A percentile compares a stretch with the other conserved stretches of the same genome.
Conservation (phyloP, 352 stramenopile species). For the Pythium volutum region DNA sequence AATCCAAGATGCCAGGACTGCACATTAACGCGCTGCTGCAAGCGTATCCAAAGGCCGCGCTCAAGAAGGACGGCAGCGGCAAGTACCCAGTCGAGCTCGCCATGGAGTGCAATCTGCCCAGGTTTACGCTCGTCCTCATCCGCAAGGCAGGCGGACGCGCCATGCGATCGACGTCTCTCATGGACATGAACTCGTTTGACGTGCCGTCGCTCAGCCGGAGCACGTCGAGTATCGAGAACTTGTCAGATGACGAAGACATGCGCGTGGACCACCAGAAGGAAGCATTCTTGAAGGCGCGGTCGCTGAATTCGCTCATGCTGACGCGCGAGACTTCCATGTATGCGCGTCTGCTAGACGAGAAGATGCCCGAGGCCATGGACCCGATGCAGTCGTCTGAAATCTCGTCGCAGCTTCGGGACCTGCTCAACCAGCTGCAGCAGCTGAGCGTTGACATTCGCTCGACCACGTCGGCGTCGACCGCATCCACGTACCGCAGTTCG, state of each 20-base stretch:
- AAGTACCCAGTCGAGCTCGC: conserved; percentile 65
- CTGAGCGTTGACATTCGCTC: conserved; percentile 67
- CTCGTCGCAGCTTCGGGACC: conserved; percentile 62
- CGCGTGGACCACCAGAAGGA: conserved; percentile 26
- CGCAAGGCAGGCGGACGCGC: conserved; percentile 49
- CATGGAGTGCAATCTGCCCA: conserved; percentile 55
- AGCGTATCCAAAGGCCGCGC: conserved; percentile 35
- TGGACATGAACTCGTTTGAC: conserved; percentile 28
- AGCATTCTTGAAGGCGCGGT: conserved; percentile 44
- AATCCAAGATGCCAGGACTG: conserved; percentile 33
- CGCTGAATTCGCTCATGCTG: conserved; percentile 44
- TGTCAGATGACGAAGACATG: conserved; percentile 19
- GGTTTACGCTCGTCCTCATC: conserved; percentile 68
- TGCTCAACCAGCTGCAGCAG: conserved; percentile 68
- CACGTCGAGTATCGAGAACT: conserved; percentile 13
- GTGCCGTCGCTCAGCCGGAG: conserved; percentile 19
- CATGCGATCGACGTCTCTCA: conserved; percentile 37
- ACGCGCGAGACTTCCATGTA: conserved; percentile 40
- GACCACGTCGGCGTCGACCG: conserved; percentile 39
- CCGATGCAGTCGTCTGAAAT: conserved; percentile 56
- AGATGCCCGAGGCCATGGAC: conserved; percentile 33
- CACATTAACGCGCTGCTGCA: conserved; percentile 57
- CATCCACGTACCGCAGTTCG: conserved; percentile 70
- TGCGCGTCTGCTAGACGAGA: conserved; percentile 35
- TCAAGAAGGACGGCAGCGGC: conserved; percentile 52